Evolutionary conservation across 371 early-diverging fungal species (phyloP).

Genomic region (Actinomortierella ambigua): DNA sequence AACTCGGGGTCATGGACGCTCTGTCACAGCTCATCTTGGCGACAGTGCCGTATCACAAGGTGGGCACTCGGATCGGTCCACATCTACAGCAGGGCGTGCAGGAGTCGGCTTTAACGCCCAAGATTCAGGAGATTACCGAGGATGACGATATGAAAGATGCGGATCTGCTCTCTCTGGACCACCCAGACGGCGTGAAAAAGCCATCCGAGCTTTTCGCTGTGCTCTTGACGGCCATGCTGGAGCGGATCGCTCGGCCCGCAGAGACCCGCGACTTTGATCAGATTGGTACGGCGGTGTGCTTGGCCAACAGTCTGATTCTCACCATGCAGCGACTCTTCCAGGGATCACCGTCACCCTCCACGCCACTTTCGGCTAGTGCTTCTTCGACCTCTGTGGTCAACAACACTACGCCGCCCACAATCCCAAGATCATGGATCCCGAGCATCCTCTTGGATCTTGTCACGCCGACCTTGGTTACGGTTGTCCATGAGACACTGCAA

Average conservation of each 20-base stretch:
- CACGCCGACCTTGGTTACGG: constrained; percentile 1
- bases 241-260: too few relatives aligned
- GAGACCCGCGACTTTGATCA: too few relatives aligned
- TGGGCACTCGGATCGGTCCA: too few relatives aligned
- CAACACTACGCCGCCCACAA: background rate
- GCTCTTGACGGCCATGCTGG: too few relatives aligned
- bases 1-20: constrained; percentile 15
- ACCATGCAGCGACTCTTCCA: constrained; percentile 5
- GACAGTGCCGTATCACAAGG: constrained; percentile 7
- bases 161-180: too few relatives aligned
- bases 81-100: too few relatives aligned
- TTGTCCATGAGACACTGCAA: background rate
- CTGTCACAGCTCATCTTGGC: constrained; percentile 9
- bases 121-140: background rate
- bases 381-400: background rate
- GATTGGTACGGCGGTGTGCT: background rate
- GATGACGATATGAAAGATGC: background rate
- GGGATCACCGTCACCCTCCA: background rate
- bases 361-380: background rate
- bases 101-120: too few relatives aligned
- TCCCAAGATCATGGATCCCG: background rate
- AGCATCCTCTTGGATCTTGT: constrained; percentile 12
- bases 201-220: too few relatives aligned
- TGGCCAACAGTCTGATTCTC: constrained; percentile 8
- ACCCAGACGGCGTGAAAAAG: too few relatives aligned